These are phyloP conservation scores for Colletotrichum spaethianum DNA, from an alignment of 2,329 filamentous ascomycete genomes.

Conservation along the genomic window DNA sequence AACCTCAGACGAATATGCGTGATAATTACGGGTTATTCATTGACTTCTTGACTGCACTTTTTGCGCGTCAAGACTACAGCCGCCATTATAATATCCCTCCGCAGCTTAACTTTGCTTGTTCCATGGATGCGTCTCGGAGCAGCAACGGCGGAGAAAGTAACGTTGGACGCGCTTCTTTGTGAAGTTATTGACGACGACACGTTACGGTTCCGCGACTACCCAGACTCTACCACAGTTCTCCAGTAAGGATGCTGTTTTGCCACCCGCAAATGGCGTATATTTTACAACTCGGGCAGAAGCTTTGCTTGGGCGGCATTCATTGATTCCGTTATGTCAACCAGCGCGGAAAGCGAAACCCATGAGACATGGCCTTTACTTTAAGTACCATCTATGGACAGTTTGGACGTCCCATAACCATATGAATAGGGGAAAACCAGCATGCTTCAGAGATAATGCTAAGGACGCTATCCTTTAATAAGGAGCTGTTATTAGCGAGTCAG, in stretches of 20 bases:
- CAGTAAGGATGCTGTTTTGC: neutral
- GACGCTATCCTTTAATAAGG: neutral
- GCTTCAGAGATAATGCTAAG: neutral
- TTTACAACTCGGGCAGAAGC: no score
- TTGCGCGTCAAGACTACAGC: neutral
- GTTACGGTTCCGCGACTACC: neutral
- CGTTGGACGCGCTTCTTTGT: neutral
- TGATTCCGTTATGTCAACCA: no score
- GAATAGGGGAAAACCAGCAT: neutral
- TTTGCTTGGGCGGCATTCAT: no score
- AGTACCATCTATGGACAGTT: neutral
- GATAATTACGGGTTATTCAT: neutral
- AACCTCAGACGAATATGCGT: neutral
- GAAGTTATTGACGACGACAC: neutral
- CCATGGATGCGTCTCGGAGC: neutral
- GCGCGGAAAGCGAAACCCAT: no score
- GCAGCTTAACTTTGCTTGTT: neutral
- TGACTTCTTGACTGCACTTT: neutral
- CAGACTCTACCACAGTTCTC: neutral
- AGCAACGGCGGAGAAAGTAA: neutral
- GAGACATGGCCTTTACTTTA: neutral
- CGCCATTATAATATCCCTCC: neutral
- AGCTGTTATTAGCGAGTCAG: neutral
- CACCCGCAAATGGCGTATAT: neutral
- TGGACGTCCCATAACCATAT: neutral